Base-by-base conservation (phyloP, 768 basidiomycete genomes). In the Tylopilus balloui region DNA sequence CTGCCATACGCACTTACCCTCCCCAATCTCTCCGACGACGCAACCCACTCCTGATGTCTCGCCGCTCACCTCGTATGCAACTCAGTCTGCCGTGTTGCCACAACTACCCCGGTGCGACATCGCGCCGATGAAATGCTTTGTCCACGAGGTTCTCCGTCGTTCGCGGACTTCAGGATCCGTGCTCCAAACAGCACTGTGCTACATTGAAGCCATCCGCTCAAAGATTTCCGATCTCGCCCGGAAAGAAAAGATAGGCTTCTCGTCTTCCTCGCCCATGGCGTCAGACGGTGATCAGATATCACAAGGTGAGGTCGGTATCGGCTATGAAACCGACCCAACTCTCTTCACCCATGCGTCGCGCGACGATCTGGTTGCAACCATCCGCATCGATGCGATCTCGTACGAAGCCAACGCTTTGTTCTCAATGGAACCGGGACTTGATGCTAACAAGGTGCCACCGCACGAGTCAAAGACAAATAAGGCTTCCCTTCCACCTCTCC, bases 71-170 rank as follows among this genome's bases (percentile, higher is more conserved):
- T 49, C 63, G 6, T 61, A 67, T 42, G 58, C 64, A 10, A n/a
- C 54, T 19, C 65, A 57, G 32, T 55, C 48, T 50, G 37, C 48
- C 6, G 15, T 39, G 2, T 47, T 13, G 41, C 37, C 54, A 25
- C 62, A 53, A 24, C 36, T 38, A 24, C 54, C 59, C 13, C 59
- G 47, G 11, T 58, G 62, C 53, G 72, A 74, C 40, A 62, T 80
- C 15, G 70, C 80, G 8, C 83, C 86, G 8, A 77, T 90, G 54
- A 83, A 79, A 55, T 74, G 77, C 5, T 95, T 95, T 59, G 88
- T 95, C 24, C 86, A 90, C 62, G 91, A 95, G 68, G 87, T 93
- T 8, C 76, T 95, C 13, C 79, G 88, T 44, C 85, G 92, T 31
- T 92, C 89, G 12, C 79, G 88, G 40, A 93, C 91, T 0, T 87